phyloP scores from a whole-genome alignment of 805 yeast species.

The Wickerhamiella siamensis region DNA sequence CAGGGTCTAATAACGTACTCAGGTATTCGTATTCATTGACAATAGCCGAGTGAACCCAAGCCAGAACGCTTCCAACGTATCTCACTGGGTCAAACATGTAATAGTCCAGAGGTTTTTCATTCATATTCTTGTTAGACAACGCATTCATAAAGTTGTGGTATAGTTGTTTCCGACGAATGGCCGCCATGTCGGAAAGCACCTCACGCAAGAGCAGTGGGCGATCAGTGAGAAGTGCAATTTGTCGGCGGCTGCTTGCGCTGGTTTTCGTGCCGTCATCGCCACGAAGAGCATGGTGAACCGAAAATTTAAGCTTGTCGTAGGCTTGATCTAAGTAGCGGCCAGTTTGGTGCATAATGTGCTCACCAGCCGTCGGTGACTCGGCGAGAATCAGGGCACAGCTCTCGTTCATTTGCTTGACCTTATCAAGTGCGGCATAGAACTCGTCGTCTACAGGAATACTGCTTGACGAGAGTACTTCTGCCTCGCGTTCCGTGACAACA shows the following conservation, averaged over 20 bases:
- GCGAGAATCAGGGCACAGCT: constrained; percentile 60
- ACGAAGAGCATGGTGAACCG: constrained; percentile 23
- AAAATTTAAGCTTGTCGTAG: constrained; percentile 38
- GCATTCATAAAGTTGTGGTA: constrained; percentile 48
- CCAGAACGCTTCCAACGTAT: constrained; percentile 74
- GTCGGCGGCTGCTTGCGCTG: constrained; percentile 6
- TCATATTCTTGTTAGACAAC: constrained; percentile 19
- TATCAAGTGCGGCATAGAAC: constrained; percentile 45
- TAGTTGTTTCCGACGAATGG: constrained; percentile 50
- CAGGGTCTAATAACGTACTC: constrained; percentile 40
- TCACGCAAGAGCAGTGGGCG: constrained; percentile 34
- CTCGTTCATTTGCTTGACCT: constrained; percentile 49
- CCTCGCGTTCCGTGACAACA: constrained; percentile 59
- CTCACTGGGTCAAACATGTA: constrained; percentile 70
- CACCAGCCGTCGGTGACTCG: constrained; percentile 35
- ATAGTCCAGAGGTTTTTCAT: constrained; percentile 39
- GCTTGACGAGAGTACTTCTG: constrained; percentile 33
- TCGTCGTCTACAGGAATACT: constrained; percentile 27
- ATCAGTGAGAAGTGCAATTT: constrained; percentile 21
- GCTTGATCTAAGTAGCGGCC: constrained; percentile 38
- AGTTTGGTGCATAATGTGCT: constrained; percentile 17
- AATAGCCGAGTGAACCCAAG: constrained; percentile 71
- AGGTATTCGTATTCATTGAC: constrained; percentile 79
- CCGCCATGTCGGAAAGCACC: constrained; percentile 48
- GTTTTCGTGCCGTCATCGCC: neutral